Conservation (phyloP, 2,329 filamentous ascomycete genomes). For the Dactylellina cionopaga region DNA sequence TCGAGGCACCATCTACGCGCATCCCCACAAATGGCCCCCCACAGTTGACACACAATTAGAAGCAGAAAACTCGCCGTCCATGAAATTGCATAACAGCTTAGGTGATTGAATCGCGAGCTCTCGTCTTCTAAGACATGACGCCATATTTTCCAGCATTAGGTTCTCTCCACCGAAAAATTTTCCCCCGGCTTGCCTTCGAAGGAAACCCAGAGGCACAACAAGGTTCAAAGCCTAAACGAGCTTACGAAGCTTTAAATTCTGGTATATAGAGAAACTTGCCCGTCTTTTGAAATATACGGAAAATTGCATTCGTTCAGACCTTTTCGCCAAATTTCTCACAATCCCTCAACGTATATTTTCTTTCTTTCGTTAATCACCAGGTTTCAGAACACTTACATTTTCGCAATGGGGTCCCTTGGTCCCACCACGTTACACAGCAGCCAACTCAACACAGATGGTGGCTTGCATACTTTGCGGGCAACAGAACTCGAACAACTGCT, state of each 20-base stretch:
- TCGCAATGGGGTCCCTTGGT: slow-evolving; percentile 34
- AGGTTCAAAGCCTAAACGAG: slow-evolving; percentile 26
- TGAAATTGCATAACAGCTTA: slow-evolving; percentile 33
- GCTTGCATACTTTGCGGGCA: slow-evolving; percentile 10
- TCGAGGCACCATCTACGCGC: slow-evolving; percentile 4
- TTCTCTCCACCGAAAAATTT: slow-evolving; percentile 24
- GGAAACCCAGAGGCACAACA: slow-evolving; percentile 22
- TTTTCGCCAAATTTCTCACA: too few relatives aligned
- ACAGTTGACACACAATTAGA: slow-evolving; percentile 17
- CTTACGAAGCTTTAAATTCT: slow-evolving; percentile 22
- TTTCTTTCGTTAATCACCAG: background rate
- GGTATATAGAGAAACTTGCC: slow-evolving; percentile 8
- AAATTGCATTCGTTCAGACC: too few relatives aligned
- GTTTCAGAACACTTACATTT: background rate
- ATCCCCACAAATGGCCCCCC: slow-evolving; percentile 20
- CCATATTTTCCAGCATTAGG: slow-evolving; percentile 1
- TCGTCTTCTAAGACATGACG: slow-evolving; percentile 38
- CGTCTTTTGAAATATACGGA: too few relatives aligned
- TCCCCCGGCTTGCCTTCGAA: slow-evolving; percentile 13
- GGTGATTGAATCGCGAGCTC: slow-evolving; percentile 37
- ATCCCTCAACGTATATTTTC: background rate
- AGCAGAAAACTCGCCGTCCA: slow-evolving; percentile 28
- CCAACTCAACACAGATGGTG: slow-evolving; percentile 38
- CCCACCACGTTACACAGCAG: slow-evolving; percentile 40
- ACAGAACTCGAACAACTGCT: slow-evolving; percentile 37